Percentiles rank a stretch among this genome's conserved stretches.
Evolutionary conservation across 2,329 filamentous ascomycete species (phyloP).

Genomic region (Ramularia endophylla): DNA sequence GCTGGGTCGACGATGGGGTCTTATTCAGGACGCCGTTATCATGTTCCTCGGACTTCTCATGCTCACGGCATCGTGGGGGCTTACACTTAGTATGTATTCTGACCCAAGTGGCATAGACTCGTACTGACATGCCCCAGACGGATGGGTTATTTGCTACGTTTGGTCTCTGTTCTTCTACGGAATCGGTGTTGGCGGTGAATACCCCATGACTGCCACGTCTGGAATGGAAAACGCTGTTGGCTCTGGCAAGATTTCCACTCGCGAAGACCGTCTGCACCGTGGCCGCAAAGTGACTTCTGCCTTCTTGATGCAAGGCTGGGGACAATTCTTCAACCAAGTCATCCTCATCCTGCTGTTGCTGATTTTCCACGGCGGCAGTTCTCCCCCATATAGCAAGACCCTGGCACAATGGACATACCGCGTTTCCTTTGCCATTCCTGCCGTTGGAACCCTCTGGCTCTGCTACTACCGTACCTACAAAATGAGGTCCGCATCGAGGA

Average conservation of each 20-base stretch:
- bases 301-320: conserved; percentile 98
- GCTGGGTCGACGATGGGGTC: conserved; percentile 87
- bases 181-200: conserved; percentile 72
- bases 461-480: conserved; percentile 94
- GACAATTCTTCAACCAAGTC: conserved; percentile 90
- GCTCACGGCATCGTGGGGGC: conserved; percentile 85
- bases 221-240: conserved; percentile 75
- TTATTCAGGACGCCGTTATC: conserved; percentile 90
- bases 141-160: conserved; percentile 96
- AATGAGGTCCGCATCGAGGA: conserved; percentile 83
- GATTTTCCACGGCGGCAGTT: conserved; percentile 77
- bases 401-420: conserved; percentile 87
- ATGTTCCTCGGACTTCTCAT: conserved; percentile 93
- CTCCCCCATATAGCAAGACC: conserved; percentile 71
- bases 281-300: conserved; percentile 93
- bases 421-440: conserved; percentile 84
- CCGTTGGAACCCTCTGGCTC: conserved; percentile 86
- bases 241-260: conserved; percentile 80
- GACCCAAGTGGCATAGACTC: not conserved
- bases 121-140: conserved; percentile 46
- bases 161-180: conserved; percentile 93
- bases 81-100: conserved; percentile 50
- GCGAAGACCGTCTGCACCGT: conserved; percentile 89
- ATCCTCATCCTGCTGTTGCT: conserved; percentile 79
- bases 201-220: conserved; percentile 93